Evolutionary conservation across 805 yeast genomes (phyloP), one percentile per base, ranked within the genome.

Genomic region (Saturnispora mendoncae): DNA sequence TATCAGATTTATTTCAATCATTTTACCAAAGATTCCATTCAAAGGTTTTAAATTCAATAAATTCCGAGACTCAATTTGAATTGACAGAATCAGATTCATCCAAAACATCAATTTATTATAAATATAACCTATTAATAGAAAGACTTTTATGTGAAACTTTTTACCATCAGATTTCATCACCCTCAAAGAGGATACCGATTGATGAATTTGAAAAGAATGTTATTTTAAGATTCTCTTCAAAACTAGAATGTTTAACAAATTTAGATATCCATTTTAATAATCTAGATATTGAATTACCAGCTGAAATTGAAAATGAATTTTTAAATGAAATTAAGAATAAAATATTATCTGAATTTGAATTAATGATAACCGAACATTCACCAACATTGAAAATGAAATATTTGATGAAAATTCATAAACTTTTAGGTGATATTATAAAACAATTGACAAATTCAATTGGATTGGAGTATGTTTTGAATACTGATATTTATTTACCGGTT

Each of bases 401-500:
- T 34, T 43, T 62, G 5, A 54, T 51, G 21, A 53, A 47, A 28
- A 50, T 61, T 8, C 66, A 62, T 42, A 55, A 51, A 35, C 38
- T 50, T 23, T 49, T 60, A 12, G 56, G 53, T n/a, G 41, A 42
- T 13, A 48, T 56, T 24, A 48, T 62, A 9, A 47, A 51, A 27
- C 47, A 49, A 9, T 15, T 53, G 15, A 45, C 53, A 3, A 35
- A 37, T 7, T 33, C 41, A 19, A 39, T 39, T 13, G 25, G 39
- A 5, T 44, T 41, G 14, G 44, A 41, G 14, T 27, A 35, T 13
- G 41, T 38, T 20, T 41, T 60, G 14, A 62, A 60, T 39, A 61
- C 66, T 5, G 67, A 62, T 47, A 47, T 57, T 14, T 61, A 57
- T 44, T 45, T 62, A 23, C 67, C 67, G 1, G 44, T 62, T 3